Conservation (phyloP, 768 basidiomycete genomes). For the Rhodosporidiobolus sp. region DNA sequence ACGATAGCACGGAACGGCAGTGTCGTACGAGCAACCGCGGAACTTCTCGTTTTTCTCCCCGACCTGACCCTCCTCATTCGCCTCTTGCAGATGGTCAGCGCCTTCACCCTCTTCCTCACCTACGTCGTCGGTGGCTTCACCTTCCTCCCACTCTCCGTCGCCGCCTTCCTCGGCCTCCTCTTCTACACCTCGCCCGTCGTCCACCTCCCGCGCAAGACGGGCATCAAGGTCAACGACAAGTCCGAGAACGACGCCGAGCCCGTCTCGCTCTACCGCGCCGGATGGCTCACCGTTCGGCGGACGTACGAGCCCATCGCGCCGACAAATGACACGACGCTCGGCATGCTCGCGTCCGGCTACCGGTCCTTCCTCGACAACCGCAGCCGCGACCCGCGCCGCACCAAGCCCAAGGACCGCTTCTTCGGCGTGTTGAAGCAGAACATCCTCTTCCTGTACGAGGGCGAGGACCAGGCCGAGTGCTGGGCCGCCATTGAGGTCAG, state of each 20-base stretch:
- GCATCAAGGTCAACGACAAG: background rate
- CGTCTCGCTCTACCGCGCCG: conserved; percentile 49
- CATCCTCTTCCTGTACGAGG: conserved; percentile 88
- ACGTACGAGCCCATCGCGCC: conserved; percentile 39
- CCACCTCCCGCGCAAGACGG: background rate
- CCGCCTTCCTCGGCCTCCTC: conserved; percentile 55
- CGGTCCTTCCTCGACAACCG: conserved; percentile 43
- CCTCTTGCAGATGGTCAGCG: conserved; percentile 14
- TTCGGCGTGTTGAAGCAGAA: conserved; percentile 87
- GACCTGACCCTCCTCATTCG: background rate
- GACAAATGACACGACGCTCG: conserved; percentile 35
- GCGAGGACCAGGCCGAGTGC: conserved; percentile 84
- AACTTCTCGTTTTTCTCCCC: too few species aligned
- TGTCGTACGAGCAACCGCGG: too few species aligned
- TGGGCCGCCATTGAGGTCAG: conserved; percentile 84
- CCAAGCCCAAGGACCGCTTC: conserved; percentile 87
- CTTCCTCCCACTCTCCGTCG: conserved; percentile 73
- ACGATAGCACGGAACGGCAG: too few species aligned
- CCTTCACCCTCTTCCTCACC: conserved; percentile 64
- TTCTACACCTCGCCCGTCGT: conserved; percentile 38
- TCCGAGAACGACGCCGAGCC: conserved; percentile 38
- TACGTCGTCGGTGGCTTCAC: conserved; percentile 89
- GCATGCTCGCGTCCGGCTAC: conserved; percentile 42
- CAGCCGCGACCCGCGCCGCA: conserved; percentile 70
- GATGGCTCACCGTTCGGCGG: conserved; percentile 69